Evolutionary conservation across 2,329 filamentous ascomycete genomes (phyloP).

Genomic region (Knufia petricola): DNA sequence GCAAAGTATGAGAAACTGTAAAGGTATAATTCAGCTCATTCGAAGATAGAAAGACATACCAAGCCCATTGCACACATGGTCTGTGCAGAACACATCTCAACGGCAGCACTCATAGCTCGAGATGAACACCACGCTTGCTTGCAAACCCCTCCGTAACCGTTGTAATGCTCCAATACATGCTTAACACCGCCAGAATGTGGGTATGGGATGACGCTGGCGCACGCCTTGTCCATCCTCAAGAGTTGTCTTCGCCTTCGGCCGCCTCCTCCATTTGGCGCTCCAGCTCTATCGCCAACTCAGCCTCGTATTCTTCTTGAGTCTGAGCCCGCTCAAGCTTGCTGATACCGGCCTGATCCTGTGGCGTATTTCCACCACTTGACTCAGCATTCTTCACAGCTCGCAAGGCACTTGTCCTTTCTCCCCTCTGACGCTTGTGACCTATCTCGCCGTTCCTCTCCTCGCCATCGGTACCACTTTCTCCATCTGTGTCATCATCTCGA

Average conservation of each 20-base stretch:
- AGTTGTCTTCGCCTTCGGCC: slow-evolving; percentile 10
- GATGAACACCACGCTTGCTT: slow-evolving; percentile 4
- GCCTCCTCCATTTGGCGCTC: slow-evolving; percentile 48
- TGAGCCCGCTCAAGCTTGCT: slow-evolving; percentile 16
- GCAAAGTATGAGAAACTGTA: too few species aligned
- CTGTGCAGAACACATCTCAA: not conserved
- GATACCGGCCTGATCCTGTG: slow-evolving; percentile 16
- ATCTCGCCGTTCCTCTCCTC: slow-evolving; percentile 4
- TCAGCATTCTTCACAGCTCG: slow-evolving; percentile 4
- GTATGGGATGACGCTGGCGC: too few species aligned
- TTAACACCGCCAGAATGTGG: not conserved
- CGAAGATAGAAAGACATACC: not conserved
- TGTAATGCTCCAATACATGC: not conserved
- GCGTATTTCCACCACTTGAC: slow-evolving; percentile 14
- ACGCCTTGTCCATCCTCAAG: too few species aligned
- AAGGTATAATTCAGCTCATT: not conserved
- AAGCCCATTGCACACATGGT: not conserved
- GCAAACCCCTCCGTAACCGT: not conserved
- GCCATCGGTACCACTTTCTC: slow-evolving; percentile 1
- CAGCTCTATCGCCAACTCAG: slow-evolving; percentile 45
- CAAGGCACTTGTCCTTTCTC: not conserved
- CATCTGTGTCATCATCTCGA: slow-evolving; percentile 1
- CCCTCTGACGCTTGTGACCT: not conserved
- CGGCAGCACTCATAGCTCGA: not conserved
- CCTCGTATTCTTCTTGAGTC: slow-evolving; percentile 32